phyloP scores from a whole-genome alignment of 176 grass and related monocot genomes.

The Aechmea fasciata region DNA sequence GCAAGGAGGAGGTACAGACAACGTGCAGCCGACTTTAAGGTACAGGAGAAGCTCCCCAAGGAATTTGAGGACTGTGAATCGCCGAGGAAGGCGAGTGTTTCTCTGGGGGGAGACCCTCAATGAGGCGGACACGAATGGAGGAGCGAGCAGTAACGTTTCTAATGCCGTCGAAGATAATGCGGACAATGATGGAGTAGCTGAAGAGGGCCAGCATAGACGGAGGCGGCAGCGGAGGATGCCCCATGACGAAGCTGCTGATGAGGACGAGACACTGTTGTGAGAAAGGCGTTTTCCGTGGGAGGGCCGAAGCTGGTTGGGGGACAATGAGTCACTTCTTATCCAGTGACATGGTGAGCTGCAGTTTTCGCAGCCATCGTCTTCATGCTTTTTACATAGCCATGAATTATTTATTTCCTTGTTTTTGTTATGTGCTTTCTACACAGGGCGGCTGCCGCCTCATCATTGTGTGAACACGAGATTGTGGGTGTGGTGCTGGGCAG shows the following conservation, averaged over 20 bases:
- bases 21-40: not conserved
- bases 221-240: not conserved
- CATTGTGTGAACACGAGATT: not conserved
- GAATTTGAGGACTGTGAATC: not conserved
- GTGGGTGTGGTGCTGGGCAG: too few relatives aligned
- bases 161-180: not conserved
- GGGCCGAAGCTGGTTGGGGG: too few relatives aligned
- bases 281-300: not conserved
- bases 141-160: constrained; percentile 3
- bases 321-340: too few relatives aligned
- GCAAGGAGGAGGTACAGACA: not conserved
- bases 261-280: not conserved
- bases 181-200: constrained; percentile 1
- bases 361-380: not conserved
- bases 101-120: constrained; percentile 12
- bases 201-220: not conserved
- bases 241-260: not conserved
- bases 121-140: constrained; percentile 2
- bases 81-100: constrained; percentile 20
- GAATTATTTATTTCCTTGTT: not conserved
- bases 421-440: not conserved
- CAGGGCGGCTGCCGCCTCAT: not conserved
- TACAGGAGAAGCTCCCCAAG: constrained; percentile 6
- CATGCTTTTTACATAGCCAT: not conserved
- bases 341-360: not conserved